These are phyloP conservation scores for Sicyos edulis DNA, from an alignment of 306 rosid genomes.

Conservation along the genomic window DNA sequence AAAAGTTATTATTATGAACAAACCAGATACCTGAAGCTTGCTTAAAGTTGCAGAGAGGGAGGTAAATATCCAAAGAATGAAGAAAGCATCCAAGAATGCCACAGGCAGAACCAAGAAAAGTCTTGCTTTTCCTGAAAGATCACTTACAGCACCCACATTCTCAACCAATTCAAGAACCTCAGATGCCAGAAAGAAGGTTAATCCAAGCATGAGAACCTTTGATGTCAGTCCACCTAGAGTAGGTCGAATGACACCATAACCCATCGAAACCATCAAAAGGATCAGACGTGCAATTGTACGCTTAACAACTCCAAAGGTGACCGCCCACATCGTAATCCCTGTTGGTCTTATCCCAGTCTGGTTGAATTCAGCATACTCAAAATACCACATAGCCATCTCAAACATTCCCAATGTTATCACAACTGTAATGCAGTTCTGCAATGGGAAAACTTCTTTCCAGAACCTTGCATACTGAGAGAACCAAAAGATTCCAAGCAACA, in stretches of 20 bases:
- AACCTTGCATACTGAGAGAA: conserved; percentile 81
- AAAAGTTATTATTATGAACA: background rate
- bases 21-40: conserved; percentile 86
- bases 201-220: conserved; percentile 82
- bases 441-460: conserved; percentile 80
- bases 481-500: conserved; percentile 85
- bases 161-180: conserved; percentile 93
- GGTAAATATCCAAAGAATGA: conserved; percentile 94
- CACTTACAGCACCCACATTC: conserved; percentile 92
- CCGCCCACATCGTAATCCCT: conserved; percentile 89
- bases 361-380: conserved; percentile 85
- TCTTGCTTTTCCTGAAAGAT: conserved; percentile 92
- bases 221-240: conserved; percentile 94
- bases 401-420: conserved; percentile 93
- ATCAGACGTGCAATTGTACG: conserved; percentile 77
- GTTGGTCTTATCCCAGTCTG: conserved; percentile 87
- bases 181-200: conserved; percentile 84
- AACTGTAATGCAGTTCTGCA: conserved; percentile 88
- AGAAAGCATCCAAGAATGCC: conserved; percentile 86
- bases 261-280: conserved; percentile 85
- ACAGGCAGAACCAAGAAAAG: conserved; percentile 88
- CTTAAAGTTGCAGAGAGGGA: conserved; percentile 87
- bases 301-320: conserved; percentile 75
- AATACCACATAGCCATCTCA: conserved; percentile 91
- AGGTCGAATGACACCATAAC: conserved; percentile 94